Conservation (phyloP, 1,139 yeast genomes). For the Diutina siamensis region DNA sequence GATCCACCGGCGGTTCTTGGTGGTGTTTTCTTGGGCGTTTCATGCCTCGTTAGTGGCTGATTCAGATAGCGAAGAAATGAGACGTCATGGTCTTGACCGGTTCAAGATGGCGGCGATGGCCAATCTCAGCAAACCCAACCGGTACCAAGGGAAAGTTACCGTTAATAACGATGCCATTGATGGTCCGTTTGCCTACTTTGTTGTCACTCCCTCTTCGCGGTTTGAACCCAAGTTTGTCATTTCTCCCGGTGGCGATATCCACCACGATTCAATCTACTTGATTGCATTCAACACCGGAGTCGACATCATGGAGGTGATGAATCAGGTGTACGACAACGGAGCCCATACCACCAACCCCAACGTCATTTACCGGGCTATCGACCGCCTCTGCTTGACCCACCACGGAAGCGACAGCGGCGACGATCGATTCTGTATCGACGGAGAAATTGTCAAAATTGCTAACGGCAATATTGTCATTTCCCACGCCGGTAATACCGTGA, state of each 20-base stretch:
- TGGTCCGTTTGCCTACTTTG: slow-evolving; percentile 55
- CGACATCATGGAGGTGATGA: slow-evolving; percentile 44
- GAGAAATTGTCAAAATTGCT: not conserved
- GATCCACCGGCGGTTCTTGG: slow-evolving; percentile 30
- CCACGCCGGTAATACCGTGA: not conserved
- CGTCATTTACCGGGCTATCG: slow-evolving; percentile 32
- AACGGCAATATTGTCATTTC: not conserved
- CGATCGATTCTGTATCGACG: slow-evolving; percentile 2
- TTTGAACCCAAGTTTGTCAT: slow-evolving; percentile 63
- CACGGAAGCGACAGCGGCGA: not conserved
- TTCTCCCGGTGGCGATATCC: slow-evolving; percentile 56
- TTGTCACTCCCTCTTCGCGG: slow-evolving; percentile 47
- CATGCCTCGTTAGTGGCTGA: slow-evolving; percentile 81
- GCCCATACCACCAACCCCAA: slow-evolving; percentile 34
- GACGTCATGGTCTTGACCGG: slow-evolving; percentile 52
- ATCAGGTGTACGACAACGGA: slow-evolving; percentile 47
- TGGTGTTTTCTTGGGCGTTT: slow-evolving; percentile 75
- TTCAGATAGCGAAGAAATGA: slow-evolving; percentile 57
- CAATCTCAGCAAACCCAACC: slow-evolving; percentile 37
- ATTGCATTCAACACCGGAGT: slow-evolving; percentile 39
- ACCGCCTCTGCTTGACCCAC: not conserved
- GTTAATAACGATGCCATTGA: slow-evolving; percentile 7
- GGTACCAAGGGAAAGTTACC: slow-evolving; percentile 33
- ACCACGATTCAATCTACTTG: slow-evolving; percentile 38
- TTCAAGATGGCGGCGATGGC: slow-evolving; percentile 58